A percentile compares a stretch with the other conserved stretches of the same genome.
phyloP scores from a whole-genome alignment of 805 yeast genomes.

The Kuraishia piskuri region DNA sequence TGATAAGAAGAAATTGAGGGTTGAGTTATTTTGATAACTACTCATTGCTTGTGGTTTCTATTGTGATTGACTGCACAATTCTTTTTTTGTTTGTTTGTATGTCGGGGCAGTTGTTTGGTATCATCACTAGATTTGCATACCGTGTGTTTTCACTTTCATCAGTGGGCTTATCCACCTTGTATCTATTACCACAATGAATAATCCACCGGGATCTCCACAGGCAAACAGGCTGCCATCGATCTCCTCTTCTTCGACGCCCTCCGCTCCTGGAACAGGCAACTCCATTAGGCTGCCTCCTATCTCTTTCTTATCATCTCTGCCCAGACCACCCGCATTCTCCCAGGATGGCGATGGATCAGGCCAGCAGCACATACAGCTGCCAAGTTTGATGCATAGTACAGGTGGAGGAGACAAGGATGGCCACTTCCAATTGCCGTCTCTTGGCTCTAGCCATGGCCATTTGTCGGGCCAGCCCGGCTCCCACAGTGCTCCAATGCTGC shows the following conservation, averaged over 20 bases:
- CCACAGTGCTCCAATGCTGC: neutral
- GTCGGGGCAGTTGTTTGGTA: too few species aligned
- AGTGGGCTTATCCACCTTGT: constrained; percentile 15
- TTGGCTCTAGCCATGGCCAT: neutral
- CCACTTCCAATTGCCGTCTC: neutral
- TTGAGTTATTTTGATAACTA: too few species aligned
- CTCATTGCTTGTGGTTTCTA: too few species aligned
- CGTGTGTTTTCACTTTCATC: too few species aligned
- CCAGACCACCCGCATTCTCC: neutral
- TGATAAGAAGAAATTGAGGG: too few species aligned
- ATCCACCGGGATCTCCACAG: neutral
- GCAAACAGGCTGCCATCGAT: neutral
- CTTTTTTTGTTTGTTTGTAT: too few species aligned
- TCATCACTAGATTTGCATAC: too few species aligned
- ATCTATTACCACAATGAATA: constrained; percentile 4
- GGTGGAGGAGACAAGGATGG: neutral
- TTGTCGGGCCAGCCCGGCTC: neutral
- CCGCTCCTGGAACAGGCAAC: constrained; percentile 2
- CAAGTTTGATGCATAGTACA: neutral
- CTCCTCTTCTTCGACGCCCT: constrained; percentile 3
- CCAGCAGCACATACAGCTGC: constrained; percentile 6
- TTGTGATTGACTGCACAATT: too few species aligned
- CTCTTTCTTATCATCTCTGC: constrained; percentile 20
- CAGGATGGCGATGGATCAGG: neutral
- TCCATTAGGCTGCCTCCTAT: constrained; percentile 30